Evolutionary conservation across 768 basidiomycete genomes (phyloP), one percentile per base, ranked within the genome.

Genomic region (Ramaria sp.): DNA sequence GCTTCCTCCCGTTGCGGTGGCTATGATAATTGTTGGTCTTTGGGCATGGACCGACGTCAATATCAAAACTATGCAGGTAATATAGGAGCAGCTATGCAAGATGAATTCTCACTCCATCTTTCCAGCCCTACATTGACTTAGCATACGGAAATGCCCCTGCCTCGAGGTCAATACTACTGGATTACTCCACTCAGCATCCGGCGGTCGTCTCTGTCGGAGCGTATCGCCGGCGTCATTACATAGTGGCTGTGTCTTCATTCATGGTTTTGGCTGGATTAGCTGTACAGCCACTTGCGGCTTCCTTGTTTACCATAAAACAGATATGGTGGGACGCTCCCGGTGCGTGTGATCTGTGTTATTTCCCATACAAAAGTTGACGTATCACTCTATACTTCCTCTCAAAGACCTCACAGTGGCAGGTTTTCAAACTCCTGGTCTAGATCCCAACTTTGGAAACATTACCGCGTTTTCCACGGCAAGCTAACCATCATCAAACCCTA

Each of bases 21-120:
- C 75, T 8, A 75, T 75, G 51, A 60, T 75, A 18, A 71, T 79
- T 10, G 73, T 74, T 3, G 74, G 72, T 0, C 56, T 78, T 51
- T 80, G 78, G 78, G 64, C 75, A 5, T 78, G 77, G 78, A 78
- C 77, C 5, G 78, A 78, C 58, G 68, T 75, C 24, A 78, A 78
- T 56, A 74, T 81, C 48, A 77, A 78, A 59, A 76, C 73, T 61
- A 72, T 80, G 65, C 79, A 79, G 69, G 76, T 73, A 48, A 3
- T 20, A 7, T 44, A 22, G n/a, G 36, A 30, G 50, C 36, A 30
- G n/a, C 28, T n/a, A 38, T 30, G 2, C 10, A 15, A 34, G 32
- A 44, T 55, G 22, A 57, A 34, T 41, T 25, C 47, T 15, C 28
- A 24, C 37, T 41, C 15, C 48, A 51, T 4, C 9, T 37, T 42